A percentile compares a stretch with the other conserved stretches of the same genome.
These are phyloP conservation scores for Salvia miltiorrhiza DNA, from an alignment of 257 asterid genomes.

Conservation along the genomic window DNA sequence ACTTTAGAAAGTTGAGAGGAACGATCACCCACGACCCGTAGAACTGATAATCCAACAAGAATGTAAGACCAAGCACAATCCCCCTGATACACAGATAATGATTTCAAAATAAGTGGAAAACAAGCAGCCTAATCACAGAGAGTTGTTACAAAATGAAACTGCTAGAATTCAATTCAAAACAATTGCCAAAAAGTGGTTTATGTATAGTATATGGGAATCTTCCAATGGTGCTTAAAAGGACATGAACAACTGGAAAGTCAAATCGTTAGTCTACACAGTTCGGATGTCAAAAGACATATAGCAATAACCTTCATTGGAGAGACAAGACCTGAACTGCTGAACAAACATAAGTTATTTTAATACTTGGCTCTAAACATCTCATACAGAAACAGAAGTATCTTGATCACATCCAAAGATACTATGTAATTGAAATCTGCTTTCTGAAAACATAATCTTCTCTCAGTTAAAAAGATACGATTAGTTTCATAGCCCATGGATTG, in stretches of 20 bases:
- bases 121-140: background rate
- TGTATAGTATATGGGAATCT: background rate
- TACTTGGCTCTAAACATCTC: background rate
- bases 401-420: background rate
- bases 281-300: background rate
- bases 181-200: background rate
- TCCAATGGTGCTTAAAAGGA: background rate
- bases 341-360: background rate
- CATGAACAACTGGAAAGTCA: background rate
- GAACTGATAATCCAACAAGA: slow-evolving; percentile 70
- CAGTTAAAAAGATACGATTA: background rate
- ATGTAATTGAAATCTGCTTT: background rate
- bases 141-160: background rate
- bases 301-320: background rate
- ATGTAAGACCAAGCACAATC: slow-evolving; percentile 72
- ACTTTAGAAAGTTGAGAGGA: slow-evolving; percentile 86
- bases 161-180: background rate
- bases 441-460: background rate
- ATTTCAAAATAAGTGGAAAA: slow-evolving; percentile 23
- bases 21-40: slow-evolving; percentile 90
- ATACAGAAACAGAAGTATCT: background rate
- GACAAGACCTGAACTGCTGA: background rate
- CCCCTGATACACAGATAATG: slow-evolving; percentile 52
- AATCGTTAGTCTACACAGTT: background rate
- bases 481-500: background rate